Evolutionary conservation across 1,284 basidiomycete species (phyloP).

Genomic region (Ceratobasidium sp.): DNA sequence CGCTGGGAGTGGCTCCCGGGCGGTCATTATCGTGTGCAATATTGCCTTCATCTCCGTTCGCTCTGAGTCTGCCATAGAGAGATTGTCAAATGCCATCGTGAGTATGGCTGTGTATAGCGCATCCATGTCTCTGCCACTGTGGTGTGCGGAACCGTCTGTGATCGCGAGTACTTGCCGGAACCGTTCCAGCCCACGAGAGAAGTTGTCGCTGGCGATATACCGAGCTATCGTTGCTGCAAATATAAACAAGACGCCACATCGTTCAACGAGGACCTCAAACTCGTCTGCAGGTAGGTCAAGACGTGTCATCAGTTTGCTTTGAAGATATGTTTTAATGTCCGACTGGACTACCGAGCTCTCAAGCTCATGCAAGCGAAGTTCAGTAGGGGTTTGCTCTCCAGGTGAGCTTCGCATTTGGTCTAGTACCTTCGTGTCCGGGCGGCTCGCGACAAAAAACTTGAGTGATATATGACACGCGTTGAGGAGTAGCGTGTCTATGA

Average conservation of each 20-base stretch:
- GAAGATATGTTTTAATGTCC: background rate
- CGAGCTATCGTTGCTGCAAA: constrained; percentile 3
- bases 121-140: background rate
- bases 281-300: background rate
- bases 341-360: background rate
- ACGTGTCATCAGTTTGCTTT: background rate
- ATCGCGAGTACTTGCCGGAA: background rate
- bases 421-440: constrained; percentile 41
- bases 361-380: background rate
- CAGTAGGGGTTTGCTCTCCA: background rate
- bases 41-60: background rate
- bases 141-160: background rate
- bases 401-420: background rate
- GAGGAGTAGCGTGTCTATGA: constrained; percentile 44
- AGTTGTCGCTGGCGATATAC: background rate
- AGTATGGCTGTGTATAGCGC: background rate
- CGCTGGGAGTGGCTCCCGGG: background rate
- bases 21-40: background rate
- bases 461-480: constrained; percentile 46
- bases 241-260: background rate
- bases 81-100: background rate
- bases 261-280: background rate
- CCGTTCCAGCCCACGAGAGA: background rate
- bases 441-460: constrained; percentile 49
- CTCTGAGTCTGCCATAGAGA: background rate